Base-by-base conservation (phyloP, 2,329 filamentous ascomycete genomes). In the Fusarium sp. region DNA sequence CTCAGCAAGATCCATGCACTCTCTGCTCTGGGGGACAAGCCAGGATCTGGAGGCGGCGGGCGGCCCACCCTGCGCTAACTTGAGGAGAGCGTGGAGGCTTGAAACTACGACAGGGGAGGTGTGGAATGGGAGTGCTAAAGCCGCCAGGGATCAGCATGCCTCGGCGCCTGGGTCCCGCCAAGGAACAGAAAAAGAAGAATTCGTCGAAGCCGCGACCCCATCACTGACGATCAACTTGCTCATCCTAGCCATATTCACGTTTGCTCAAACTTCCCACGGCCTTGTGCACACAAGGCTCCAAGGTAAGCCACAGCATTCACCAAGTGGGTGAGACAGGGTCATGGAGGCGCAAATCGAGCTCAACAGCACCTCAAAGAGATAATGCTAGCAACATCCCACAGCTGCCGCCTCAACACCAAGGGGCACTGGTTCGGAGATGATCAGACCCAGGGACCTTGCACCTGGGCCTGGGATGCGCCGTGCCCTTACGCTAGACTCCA, bases 131-230 rank as follows among this genome's bases (percentile, higher is more conserved):
- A 68, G 68, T 62, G 57, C 44, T 57, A 60, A 67, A 62, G 61
- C 55, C 64, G n/a, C 36, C 69, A 73, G 57, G 72, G 71, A 70
- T 72, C 57, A 67, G 38, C 59, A 68, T 64, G 54, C 65, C 51
- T 66, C 56, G 57, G 58, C 56, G 62, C 58, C 65, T 66, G 55
- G 67, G 64, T 67, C 64, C 68, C 62, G 61, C 71, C 69, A 75
- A 73, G 71, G 73, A 74, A 74, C 71, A 65, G 65, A 71, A 74
- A 74, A 74, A 70, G 73, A 74, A 74, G 70, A 64, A 74, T 63
- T 75, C 64, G 65, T 63, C 64, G 65, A 67, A 73, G 58, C 62
- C 34, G 62, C 65, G 53, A 58, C 54, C 64, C 61, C 51, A 56
- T 44, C 67, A n/a, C 57, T 58, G 61, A 58, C 34, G 40, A 70